Evolutionary conservation across 345 rosid species (phyloP).

Genomic region (Hirschfeldia incana): DNA sequence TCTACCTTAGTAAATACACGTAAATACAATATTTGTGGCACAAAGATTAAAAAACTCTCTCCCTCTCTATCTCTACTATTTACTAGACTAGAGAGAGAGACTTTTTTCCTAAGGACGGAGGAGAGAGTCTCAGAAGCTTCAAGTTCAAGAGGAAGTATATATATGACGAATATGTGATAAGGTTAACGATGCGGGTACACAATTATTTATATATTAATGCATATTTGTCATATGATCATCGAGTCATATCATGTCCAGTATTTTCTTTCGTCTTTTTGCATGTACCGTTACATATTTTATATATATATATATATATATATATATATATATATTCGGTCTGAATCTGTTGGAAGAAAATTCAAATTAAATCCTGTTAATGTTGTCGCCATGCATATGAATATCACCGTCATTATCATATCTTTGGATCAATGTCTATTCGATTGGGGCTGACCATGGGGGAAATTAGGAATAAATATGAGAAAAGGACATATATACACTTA

Average conservation of each 20-base stretch:
- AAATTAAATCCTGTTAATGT: not conserved
- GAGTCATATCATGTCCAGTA: conserved; percentile 15
- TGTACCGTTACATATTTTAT: not conserved
- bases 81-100: conserved; percentile 21
- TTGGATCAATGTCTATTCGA: conserved; percentile 9
- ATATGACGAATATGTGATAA: conserved; percentile 1
- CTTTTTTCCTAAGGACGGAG: not conserved
- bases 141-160: conserved; percentile 11
- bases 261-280: not conserved
- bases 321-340: not conserved
- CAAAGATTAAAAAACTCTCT: not conserved
- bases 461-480: not conserved
- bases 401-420: not conserved
- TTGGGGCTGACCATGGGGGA: not conserved
- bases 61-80: not conserved
- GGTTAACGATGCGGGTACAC: conserved; percentile 17
- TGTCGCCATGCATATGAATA: conserved; percentile 1
- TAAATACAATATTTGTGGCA: not conserved
- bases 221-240: conserved; percentile 18
- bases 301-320: not conserved
- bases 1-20: not conserved
- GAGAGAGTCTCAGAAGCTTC: conserved; percentile 2
- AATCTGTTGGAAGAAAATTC: not conserved
- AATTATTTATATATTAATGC: conserved; percentile 15
- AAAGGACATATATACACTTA: not conserved